Base-by-base conservation (phyloP, 1,139 yeast genomes). In the Protomyces inouyei region DNA sequence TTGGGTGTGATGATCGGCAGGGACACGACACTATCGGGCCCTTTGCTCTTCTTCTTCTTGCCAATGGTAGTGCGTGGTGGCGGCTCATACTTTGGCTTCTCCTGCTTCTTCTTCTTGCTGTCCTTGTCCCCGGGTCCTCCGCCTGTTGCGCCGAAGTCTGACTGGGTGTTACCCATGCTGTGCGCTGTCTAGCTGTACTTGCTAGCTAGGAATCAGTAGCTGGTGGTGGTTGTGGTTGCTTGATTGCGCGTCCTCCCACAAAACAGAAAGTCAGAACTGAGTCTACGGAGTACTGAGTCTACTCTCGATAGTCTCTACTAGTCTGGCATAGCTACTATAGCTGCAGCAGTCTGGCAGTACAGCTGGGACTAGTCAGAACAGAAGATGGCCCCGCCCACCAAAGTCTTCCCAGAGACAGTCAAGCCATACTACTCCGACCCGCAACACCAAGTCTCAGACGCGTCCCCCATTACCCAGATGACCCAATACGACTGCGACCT, bases 81-180 rank as follows among this genome's bases (percentile, higher is more conserved):
- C 48, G 98, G 98, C 76, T 95, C 99, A 76, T 92, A 93, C 78
- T 90, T 91, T 72, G 97, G 97, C 85, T 83, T 89, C 87, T 76
- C 78, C 73, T 68, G 52, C 32, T 61, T 66, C 56, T 66, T 55
- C 43, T 37, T 37, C 32, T 28, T 28, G 55, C 60, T 57, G 45
- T 59, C 57, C 45, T 52, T 52, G 3, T 52, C 63, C 4, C 51
- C 37, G 23, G 25, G 21, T 21, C 55, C 61, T 12, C 63, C 63
- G 8, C 51, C 40, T 23, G 57, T 32, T 16, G 51, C 57, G n/a
- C 57, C 57, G 40, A 54, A 45, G 16, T 59, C 64, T 25, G 64
- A 60, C 40, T 60, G 64, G 9, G 64, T 37, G 55, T 60, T 60
- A 35, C 64, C 64, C 64, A 59, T 59, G 51, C 8, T n/a, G n/a